Evolutionary conservation across 352 stramenopile species (phyloP).

Genomic region (Pythium plurisporium): DNA sequence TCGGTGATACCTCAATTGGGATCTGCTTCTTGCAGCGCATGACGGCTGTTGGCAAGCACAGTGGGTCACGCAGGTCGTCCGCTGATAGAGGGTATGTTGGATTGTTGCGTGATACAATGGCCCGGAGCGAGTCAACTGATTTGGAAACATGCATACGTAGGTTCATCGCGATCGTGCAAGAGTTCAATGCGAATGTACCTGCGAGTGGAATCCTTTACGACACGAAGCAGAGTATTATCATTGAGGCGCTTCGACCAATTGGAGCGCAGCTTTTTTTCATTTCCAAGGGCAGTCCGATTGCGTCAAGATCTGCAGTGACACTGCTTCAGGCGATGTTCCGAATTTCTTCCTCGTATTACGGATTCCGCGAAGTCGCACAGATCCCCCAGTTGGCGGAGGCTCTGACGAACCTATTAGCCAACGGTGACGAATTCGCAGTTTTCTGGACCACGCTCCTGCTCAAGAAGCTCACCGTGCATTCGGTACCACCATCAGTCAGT

Average conservation of each 20-base stretch:
- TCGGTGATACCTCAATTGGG: constrained; percentile 75
- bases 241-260: constrained; percentile 73
- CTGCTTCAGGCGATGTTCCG: constrained; percentile 82
- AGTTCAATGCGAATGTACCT: constrained; percentile 91
- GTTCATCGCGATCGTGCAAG: constrained; percentile 75
- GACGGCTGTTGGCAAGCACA: constrained; percentile 59
- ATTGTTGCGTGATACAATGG: constrained; percentile 5
- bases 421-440: constrained; percentile 82
- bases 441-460: constrained; percentile 84
- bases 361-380: constrained; percentile 80
- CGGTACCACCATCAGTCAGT: constrained; percentile 35
- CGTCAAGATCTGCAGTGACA: constrained; percentile 58
- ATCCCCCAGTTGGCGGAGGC: constrained; percentile 72
- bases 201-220: constrained; percentile 79
- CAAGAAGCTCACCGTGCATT: constrained; percentile 55
- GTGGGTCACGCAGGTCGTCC: constrained; percentile 40
- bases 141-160: constrained; percentile 28
- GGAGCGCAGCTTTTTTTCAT: constrained; percentile 78
- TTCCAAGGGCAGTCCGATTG: constrained; percentile 57
- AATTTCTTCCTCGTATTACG: constrained; percentile 83
- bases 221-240: constrained; percentile 74
- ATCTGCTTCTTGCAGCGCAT: constrained; percentile 78
- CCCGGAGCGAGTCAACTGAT: constrained; percentile 16
- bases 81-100: constrained; percentile 54
- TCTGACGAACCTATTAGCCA: constrained; percentile 67